Evolutionary conservation across 495 filamentous ascomycete genomes (phyloP).

Genomic region (Aspergillus ellipticus): DNA sequence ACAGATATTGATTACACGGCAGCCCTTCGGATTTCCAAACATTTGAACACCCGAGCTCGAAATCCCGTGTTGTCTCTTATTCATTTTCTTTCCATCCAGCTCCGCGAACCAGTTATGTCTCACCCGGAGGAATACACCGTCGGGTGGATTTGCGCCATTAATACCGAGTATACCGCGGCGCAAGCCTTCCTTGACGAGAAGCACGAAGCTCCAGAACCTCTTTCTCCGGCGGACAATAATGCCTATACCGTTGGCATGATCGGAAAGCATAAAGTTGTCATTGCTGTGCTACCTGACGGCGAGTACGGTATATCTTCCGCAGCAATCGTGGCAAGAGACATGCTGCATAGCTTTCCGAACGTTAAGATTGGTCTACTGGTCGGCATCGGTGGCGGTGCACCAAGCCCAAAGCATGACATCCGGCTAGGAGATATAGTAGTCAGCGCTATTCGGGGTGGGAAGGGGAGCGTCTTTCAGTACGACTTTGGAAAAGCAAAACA

Average conservation of each 20-base stretch:
- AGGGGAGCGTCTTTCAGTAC: conserved; percentile 11
- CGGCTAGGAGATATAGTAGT: conserved; percentile 18
- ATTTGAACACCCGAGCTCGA: too few relatives aligned
- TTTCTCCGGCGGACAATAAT: conserved; percentile 20
- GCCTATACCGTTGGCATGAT: conserved; percentile 32
- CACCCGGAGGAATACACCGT: conserved; percentile 29
- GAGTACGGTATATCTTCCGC: neutral
- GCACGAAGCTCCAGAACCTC: conserved; percentile 8
- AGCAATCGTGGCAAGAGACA: conserved; percentile 6
- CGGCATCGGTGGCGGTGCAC: conserved; percentile 22
- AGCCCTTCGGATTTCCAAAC: too few relatives aligned
- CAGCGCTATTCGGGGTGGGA: neutral
- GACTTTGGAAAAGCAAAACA: conserved; percentile 9
- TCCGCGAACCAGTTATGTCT: too few relatives aligned
- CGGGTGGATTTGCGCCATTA: conserved; percentile 38
- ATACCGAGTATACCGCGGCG: conserved; percentile 29
- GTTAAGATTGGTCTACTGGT: conserved; percentile 28
- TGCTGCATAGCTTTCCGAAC: conserved; percentile 28
- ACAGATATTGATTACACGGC: too few relatives aligned
- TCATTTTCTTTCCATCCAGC: too few relatives aligned
- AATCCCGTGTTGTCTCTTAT: too few relatives aligned
- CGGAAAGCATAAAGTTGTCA: conserved; percentile 27
- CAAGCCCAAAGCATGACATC: conserved; percentile 21
- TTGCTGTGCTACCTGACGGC: conserved; percentile 25
- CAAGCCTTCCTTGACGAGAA: conserved; percentile 28